Percentiles rank a stretch among this genome's conserved stretches.
phyloP scores from a whole-genome alignment of 2,329 filamentous ascomycete genomes.

The Colletotrichum zoysiae region DNA sequence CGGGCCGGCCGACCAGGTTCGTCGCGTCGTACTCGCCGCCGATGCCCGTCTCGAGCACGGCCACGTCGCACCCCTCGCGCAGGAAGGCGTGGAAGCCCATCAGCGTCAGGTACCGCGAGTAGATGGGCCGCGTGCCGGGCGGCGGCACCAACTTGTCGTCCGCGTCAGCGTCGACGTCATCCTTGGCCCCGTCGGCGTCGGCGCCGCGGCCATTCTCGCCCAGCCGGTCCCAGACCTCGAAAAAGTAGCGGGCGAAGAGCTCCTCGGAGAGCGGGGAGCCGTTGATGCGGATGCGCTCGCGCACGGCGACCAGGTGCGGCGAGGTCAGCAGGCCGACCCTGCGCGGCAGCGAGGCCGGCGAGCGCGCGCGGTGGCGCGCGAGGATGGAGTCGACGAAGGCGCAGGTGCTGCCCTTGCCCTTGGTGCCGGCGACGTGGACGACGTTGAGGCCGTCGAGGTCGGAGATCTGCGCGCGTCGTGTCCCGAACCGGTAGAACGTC shows the following conservation, averaged over 20 bases:
- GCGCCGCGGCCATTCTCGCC: constrained; percentile 54
- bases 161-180: too few species aligned
- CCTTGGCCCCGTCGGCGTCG: constrained; percentile 56
- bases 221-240: constrained; percentile 81
- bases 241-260: constrained; percentile 82
- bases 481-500: too few species aligned
- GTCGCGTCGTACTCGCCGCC: constrained; percentile 95
- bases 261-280: constrained; percentile 76
- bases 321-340: constrained; percentile 84
- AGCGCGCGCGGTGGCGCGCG: constrained; percentile 43
- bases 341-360: constrained; percentile 46
- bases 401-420: constrained; percentile 92
- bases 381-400: constrained; percentile 86
- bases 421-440: constrained; percentile 92
- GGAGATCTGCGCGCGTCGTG: too few species aligned
- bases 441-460: constrained; percentile 61
- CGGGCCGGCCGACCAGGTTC: constrained; percentile 74
- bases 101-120: constrained; percentile 92
- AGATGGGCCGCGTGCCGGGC: constrained; percentile 79
- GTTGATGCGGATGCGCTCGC: constrained; percentile 87
- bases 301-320: constrained; percentile 84
- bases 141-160: too few species aligned
- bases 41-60: constrained; percentile 92
- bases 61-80: constrained; percentile 78
- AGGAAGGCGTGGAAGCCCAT: constrained; percentile 89